Base-by-base conservation (phyloP, 768 basidiomycete genomes). In the Asterophora lycoperdoides region DNA sequence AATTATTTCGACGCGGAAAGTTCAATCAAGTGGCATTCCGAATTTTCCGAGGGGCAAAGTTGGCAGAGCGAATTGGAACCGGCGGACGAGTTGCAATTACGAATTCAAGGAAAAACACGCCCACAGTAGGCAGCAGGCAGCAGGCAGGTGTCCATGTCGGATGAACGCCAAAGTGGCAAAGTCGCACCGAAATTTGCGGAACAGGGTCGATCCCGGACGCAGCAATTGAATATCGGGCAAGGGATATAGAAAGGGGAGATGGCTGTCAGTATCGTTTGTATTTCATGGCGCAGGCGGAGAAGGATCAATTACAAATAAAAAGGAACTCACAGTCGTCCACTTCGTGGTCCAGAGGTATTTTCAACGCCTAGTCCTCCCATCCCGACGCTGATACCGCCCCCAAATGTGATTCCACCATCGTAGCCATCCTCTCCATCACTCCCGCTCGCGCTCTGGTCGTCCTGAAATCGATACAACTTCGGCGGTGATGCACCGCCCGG, bases 321-420 rank as follows among this genome's bases (percentile, higher is more conserved):
- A 46, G 26, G 26, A 13, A 70, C 70, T 70, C 60, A 76, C 76
- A 69, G 62, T 65, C 73, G 64, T 15, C 55, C 44, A 28, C 56
- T 54, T 51, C 63, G 66, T 23, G 65, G 56, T 37, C 61, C 64
- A 40, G 61, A 58, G 42, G 58, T 59, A 26, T 65, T 66, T 15
- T 58, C 54, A 1, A 73, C 70, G 19, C 73, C 74, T 41, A 78
- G 57, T 3, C 74, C 76, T 46, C 64, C 72, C 59, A 75, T 65
- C 10, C 76, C 77, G 13, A 79, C 72, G 51, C 68, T 73, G 52
- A 77, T 74, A 0, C 73, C 72, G 14, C 69, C 73, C 20, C 61
- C 62, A 39, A 52, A 48, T 13, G 48, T 29, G 8, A 45, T 14
- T 36, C 48, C 32, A 39, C 55, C 30, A 42, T 29, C 54, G 39